Evolutionary conservation across 2,329 filamentous ascomycete genomes (phyloP), one percentile per base, ranked within the genome.

Genomic region (Diaporthe humulicola): DNA sequence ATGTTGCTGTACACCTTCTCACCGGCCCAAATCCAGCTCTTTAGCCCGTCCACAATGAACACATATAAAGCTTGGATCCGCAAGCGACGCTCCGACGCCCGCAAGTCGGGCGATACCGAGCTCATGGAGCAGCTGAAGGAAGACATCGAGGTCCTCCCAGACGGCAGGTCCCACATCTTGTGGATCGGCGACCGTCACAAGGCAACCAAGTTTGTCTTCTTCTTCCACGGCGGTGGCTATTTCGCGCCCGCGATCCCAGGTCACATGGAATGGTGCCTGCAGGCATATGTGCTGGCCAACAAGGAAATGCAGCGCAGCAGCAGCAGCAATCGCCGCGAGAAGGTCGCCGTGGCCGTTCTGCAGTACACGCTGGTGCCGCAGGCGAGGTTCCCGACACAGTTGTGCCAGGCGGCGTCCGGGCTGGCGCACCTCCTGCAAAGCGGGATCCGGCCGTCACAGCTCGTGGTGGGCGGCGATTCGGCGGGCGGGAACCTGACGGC

Each of bases 401-500:
- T 85, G 15, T 72, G 64, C 4, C 82, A 85, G 73, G 82, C 82
- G 4, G 78, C 76, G 19, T 79, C 79, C 3, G 83, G 81, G 2
- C 78, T 85, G 8, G 77, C 78, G 1, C 77, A 80, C n/a, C 56
- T 85, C 1, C 76, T 84, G 1, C 75, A 76, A 0, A 75, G 78
- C 1, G 84, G 84, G 4, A 75, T 83, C 58, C 54, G 54, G 8
- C 79, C 83, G 0, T 70, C 76, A 2, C 78, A 85, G 66, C 77
- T 85, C 15, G 76, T 84, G 60, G 70, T 85, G 12, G 83, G 83
- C 4, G 83, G 83, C 4, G 84, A 85, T 67, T 85, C 83, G 15
- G 83, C 83, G 0, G 84, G 84, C 19, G 84, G 80, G 0, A 84
- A 85, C 73, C 64, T 85, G 42, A 78, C 81, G 0, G 75, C 78